A percentile compares a stretch with the other conserved stretches of the same genome.
phyloP scores from a whole-genome alignment of 257 asterid genomes.

The Cruciata laevipes region DNA sequence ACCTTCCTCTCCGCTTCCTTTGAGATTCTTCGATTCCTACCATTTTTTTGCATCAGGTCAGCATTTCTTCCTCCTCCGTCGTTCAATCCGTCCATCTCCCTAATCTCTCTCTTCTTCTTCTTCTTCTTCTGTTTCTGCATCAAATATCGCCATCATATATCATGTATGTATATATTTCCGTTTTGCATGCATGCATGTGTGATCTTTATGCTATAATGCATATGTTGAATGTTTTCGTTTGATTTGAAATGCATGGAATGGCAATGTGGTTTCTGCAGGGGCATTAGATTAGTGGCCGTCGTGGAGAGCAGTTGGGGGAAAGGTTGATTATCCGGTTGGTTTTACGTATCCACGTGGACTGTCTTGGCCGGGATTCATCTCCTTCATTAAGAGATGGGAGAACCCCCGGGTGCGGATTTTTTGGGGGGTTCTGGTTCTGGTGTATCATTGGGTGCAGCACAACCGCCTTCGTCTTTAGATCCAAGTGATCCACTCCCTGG shows the following conservation, averaged over 20 bases:
- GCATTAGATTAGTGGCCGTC: conserved; percentile 16
- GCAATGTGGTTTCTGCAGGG: conserved; percentile 14
- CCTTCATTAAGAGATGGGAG: not conserved
- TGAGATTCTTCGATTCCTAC: conserved; percentile 13
- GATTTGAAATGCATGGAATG: not conserved
- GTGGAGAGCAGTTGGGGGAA: conserved; percentile 20
- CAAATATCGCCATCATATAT: not conserved
- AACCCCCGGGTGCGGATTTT: not conserved
- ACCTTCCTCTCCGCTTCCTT: conserved; percentile 17
- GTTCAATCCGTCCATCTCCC: too few species aligned
- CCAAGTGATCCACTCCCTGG: conserved; percentile 1
- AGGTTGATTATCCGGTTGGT: conserved; percentile 24
- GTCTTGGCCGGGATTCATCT: conserved; percentile 19
- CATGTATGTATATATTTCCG: not conserved
- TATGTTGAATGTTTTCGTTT: not conserved
- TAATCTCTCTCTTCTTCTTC: not conserved
- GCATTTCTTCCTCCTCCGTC: not conserved
- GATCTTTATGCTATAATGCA: not conserved
- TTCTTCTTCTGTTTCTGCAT: not conserved
- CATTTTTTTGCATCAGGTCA: conserved; percentile 23
- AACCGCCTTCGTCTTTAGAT: not conserved
- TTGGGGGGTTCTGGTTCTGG: not conserved
- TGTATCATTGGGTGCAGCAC: not conserved
- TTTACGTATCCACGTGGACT: conserved; percentile 7
- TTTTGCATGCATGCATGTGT: not conserved